Percentiles rank a stretch among this genome's conserved stretches.
Evolutionary conservation across 1,284 basidiomycete genomes (phyloP).

Genomic region (Malassezia slooffiae): DNA sequence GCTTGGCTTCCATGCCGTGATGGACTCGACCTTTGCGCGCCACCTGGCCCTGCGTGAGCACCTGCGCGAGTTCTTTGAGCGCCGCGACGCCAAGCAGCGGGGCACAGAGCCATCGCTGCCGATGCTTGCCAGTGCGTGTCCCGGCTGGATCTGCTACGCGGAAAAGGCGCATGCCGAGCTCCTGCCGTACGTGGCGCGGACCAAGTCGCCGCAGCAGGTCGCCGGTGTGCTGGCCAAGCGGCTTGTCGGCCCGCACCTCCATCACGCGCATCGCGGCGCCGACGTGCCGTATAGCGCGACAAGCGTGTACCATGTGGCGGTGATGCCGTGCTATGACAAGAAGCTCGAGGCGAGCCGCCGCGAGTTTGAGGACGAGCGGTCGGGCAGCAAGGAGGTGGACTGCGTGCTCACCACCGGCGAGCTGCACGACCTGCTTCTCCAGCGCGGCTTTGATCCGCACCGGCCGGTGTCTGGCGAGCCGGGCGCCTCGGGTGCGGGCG

Average conservation of each 20-base stretch:
- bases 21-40: constrained; percentile 87
- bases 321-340: constrained; percentile 99
- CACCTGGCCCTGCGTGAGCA: constrained; percentile 76
- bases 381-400: constrained; percentile 69
- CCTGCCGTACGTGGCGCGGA: constrained; percentile 73
- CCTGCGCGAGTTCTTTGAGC: constrained; percentile 60
- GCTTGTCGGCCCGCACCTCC: constrained; percentile 53
- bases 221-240: constrained; percentile 89
- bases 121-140: constrained; percentile 89
- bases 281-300: too few species aligned
- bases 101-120: constrained; percentile 53
- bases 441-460: constrained; percentile 68
- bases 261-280: neutral
- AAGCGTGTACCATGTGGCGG: constrained; percentile 70
- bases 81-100: constrained; percentile 14
- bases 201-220: constrained; percentile 85
- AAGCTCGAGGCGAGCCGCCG: constrained; percentile 86
- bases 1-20: constrained; percentile 64
- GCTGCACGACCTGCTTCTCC: constrained; percentile 70
- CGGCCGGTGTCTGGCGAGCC: constrained; percentile 53
- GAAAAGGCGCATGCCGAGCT: constrained; percentile 90
- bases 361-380: constrained; percentile 32
- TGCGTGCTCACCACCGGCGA: constrained; percentile 97
- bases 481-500: constrained; percentile 23
- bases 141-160: constrained; percentile 98